phyloP scores from a whole-genome alignment of 2,329 filamentous ascomycete genomes.

The Celoporthe dispersa region DNA sequence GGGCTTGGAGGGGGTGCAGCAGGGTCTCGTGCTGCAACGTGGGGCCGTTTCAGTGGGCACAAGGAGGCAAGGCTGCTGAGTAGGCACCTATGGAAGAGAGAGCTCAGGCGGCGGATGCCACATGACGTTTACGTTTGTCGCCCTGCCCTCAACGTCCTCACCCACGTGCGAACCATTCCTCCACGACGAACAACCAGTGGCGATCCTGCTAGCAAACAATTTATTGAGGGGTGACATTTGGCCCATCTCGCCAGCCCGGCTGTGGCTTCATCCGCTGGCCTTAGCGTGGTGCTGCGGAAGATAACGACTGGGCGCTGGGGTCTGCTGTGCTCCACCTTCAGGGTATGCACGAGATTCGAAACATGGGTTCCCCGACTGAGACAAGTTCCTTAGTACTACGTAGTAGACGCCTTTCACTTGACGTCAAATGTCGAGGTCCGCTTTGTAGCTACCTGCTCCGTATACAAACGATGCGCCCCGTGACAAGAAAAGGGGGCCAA shows the following conservation, averaged over 20 bases:
- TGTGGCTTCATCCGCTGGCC: neutral
- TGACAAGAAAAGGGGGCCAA: neutral
- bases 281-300: neutral
- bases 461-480: neutral
- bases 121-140: neutral
- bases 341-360: neutral
- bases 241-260: neutral
- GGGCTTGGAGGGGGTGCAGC: neutral
- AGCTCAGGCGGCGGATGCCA: neutral
- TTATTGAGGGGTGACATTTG: neutral
- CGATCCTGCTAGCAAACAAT: neutral
- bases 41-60: neutral
- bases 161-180: neutral
- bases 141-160: neutral
- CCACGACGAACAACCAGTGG: neutral
- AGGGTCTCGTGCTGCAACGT: neutral
- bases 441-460: neutral
- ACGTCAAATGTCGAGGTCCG: neutral
- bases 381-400: neutral
- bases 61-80: neutral
- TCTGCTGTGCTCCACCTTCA: neutral
- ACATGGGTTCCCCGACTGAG: conserved; percentile 1
- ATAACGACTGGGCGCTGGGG: neutral
- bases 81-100: no score
- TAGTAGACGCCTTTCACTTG: neutral